phyloP scores from a whole-genome alignment of 2,329 filamentous ascomycete genomes.

The Fusarium gaditjirri region DNA sequence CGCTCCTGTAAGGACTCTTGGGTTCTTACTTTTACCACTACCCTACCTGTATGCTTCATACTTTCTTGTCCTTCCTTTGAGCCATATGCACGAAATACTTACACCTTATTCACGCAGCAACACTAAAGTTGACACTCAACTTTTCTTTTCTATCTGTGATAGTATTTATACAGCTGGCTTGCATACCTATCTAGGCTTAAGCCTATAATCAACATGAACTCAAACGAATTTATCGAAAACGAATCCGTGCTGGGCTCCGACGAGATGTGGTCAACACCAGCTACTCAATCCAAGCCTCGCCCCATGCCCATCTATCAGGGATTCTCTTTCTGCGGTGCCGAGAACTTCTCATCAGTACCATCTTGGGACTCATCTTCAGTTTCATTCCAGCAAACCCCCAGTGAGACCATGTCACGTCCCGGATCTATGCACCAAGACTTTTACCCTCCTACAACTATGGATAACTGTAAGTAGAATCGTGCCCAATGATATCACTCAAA shows the following conservation, averaged over 20 bases:
- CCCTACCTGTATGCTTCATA: slow-evolving; percentile 61
- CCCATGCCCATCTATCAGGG: slow-evolving; percentile 70
- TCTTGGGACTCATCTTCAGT: slow-evolving; percentile 68
- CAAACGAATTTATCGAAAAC: slow-evolving; percentile 60
- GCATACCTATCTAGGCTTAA: slow-evolving; percentile 57
- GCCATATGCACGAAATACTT: slow-evolving; percentile 38
- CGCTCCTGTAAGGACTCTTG: slow-evolving; percentile 33
- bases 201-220: slow-evolving; percentile 58
- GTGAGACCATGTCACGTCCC: slow-evolving; percentile 63
- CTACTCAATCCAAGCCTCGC: slow-evolving; percentile 62
- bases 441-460: slow-evolving; percentile 61
- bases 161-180: slow-evolving; percentile 58
- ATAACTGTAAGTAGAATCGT: slow-evolving; percentile 57
- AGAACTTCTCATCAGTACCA: slow-evolving; percentile 62
- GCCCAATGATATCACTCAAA: neutral
- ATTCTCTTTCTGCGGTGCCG: slow-evolving; percentile 68
- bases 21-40: slow-evolving; percentile 61
- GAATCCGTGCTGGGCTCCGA: slow-evolving; percentile 59
- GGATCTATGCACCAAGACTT: slow-evolving; percentile 69
- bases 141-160: slow-evolving; percentile 57
- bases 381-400: slow-evolving; percentile 61
- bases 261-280: slow-evolving; percentile 66
- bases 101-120: slow-evolving; percentile 39
- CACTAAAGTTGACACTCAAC: slow-evolving; percentile 57
- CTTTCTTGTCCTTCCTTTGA: slow-evolving; percentile 38